Evolutionary conservation across 306 rosid genomes (phyloP), one percentile per base, ranked within the genome.

Genomic region (Gastrolobium villosum): DNA sequence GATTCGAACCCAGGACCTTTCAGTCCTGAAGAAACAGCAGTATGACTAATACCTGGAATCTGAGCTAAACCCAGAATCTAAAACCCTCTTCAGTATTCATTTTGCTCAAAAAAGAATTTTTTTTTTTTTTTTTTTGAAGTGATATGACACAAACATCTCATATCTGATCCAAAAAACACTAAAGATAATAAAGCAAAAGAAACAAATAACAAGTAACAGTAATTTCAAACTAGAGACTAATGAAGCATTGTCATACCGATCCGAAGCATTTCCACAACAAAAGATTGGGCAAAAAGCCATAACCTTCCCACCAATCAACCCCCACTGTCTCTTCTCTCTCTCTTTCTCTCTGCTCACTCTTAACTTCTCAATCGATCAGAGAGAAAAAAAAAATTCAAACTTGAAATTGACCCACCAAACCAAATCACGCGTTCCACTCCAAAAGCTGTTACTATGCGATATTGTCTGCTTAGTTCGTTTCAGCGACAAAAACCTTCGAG

Each of bases 201-300:
- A 68, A 64, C 48, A 30, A 5, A 78, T 26, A 72, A 37, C 14
- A 48, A 70, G 0, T 35, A 81, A 50, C 55, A 14, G 53, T 10
- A 5, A 41, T 3, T 56, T 6, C 13, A 14, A 84, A 65, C 7
- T 4, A 44, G 20, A 61, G 52, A 68, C 2, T 1, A 37, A 70
- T 32, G 64, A 74, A 65, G 62, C 61, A 77, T 52, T 10, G 28
- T 45, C 95, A 37, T 88, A 95, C 99, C 97, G 92, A 83, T 89
- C 88, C 7, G 88, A 88, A 70, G 79, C 88, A 77, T 65, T 87
- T 74, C 92, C 91, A n/a, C 95, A 92, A 41, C 92, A 88, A 81
- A 89, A 88, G 76, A 94, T 77, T 36, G 78, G 68, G 80, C 77
- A 64, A 67, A 88, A 84, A 76, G 81, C 94, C 95, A 92, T 92